phyloP scores from a whole-genome alignment of 164 flowering plant genomes.

The Aristolochia fimbriata region DNA sequence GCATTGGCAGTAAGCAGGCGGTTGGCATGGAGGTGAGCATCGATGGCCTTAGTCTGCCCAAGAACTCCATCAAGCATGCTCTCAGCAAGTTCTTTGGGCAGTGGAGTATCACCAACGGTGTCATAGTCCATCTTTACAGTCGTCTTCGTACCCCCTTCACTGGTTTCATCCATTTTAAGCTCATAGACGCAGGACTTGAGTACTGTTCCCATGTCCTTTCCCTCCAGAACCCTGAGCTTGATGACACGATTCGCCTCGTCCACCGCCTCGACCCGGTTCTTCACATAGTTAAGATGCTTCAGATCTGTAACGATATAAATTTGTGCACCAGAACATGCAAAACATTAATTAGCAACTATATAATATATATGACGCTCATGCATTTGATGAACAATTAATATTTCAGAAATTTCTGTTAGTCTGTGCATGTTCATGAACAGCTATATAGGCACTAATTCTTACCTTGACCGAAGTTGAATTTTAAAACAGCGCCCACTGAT shows the following conservation, averaged over 20 bases:
- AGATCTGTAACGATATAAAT: not conserved
- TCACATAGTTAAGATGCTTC: slow-evolving; percentile 1
- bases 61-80: no score
- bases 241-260: not conserved
- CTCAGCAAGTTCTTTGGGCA: no score
- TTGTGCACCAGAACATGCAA: not conserved
- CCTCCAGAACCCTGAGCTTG: not conserved
- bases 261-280: not conserved
- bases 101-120: no score
- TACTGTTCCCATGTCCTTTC: not conserved
- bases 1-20: no score
- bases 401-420: not conserved
- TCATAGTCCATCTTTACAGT: no score
- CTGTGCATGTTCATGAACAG: no score
- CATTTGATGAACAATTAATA: no score
- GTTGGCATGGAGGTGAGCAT: no score
- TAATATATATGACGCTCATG: no score
- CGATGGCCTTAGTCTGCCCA: no score
- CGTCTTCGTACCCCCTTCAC: slow-evolving; percentile 1
- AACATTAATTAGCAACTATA: no score
- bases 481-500: not conserved
- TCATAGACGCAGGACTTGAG: slow-evolving; percentile 1
- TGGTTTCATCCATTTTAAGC: not conserved
- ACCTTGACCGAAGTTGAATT: slow-evolving; percentile 3
- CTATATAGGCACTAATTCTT: no score